These are phyloP conservation scores for Apophysomyces variabilis DNA, from an alignment of 371 early-diverging fungal genomes.

Conservation along the genomic window DNA sequence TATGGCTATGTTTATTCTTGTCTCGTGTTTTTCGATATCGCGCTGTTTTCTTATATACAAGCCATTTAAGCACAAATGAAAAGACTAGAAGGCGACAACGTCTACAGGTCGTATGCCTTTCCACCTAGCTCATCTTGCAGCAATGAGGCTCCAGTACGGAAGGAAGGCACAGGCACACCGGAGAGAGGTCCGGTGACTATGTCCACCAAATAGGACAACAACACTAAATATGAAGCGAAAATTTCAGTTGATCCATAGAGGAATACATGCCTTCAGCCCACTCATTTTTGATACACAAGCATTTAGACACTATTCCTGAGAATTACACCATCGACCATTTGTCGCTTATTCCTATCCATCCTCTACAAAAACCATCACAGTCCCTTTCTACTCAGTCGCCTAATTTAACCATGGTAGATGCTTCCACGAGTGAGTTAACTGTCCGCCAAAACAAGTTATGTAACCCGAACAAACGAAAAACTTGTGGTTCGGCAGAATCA, in stretches of 20 bases:
- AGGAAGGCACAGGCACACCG: background rate
- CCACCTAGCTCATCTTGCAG: constrained; percentile 28
- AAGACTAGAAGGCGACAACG: background rate
- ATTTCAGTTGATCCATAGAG: constrained; percentile 15
- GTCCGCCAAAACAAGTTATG: constrained; percentile 13
- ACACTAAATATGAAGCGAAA: constrained; percentile 6
- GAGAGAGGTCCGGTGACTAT: background rate
- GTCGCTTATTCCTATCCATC: constrained; percentile 17
- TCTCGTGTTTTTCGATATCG: constrained; percentile 5
- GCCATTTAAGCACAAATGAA: constrained; percentile 14
- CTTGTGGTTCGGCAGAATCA: constrained; percentile 10
- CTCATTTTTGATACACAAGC: constrained; percentile 28
- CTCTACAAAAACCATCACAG: constrained; percentile 9
- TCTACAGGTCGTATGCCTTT: constrained; percentile 15
- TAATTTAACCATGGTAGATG: constrained; percentile 15
- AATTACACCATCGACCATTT: constrained; percentile 38
- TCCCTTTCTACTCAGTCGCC: constrained; percentile 14
- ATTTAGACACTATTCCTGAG: constrained; percentile 26
- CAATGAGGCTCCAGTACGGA: constrained; percentile 14
- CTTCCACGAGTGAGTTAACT: constrained; percentile 26
- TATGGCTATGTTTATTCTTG: background rate
- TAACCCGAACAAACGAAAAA: constrained; percentile 2
- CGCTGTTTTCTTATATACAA: constrained; percentile 26
- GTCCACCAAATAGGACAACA: constrained; percentile 4
- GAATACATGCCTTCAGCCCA: background rate